Base-by-base conservation (phyloP, 345 rosid species). In the Salix brachista region DNA sequence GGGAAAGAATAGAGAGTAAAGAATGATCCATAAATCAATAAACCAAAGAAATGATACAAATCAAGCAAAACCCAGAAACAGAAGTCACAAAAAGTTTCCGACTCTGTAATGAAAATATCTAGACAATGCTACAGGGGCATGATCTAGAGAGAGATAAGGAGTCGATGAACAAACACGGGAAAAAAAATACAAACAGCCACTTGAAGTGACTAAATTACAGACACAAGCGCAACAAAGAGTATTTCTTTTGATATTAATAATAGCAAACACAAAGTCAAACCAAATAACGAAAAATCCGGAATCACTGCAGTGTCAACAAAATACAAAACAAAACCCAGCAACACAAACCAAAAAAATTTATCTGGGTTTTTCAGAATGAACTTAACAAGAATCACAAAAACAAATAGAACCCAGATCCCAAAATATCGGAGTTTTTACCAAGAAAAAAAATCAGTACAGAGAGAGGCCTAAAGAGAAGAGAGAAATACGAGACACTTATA, bases 21-120 rank as follows among this genome's bases (percentile, higher is more conserved):
- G 65, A 70, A 56, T 52, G 80, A 58, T 74, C 91, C 92, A 89
- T 90, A 36, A 72, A 72, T 56, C 61, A 41, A 74, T 54, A 23
- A 66, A 36, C 10, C 70, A 78, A 70, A 82, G n/a, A 73, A 46
- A 19, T 1, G 21, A 23, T 34, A 23, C 19, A 17, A 71, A 80
- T 19, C 30, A 48, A 72, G 28, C 44, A 73, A 78, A 78, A 71
- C 83, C 87, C 78, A 73, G 86, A 74, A 44, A 76, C 78, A 69
- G 60, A 75, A 81, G 69, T 69, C 65, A 69, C 72, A 30, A 66
- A 78, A 60, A 5, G 26, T 77, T 77, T 30, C 62, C 41, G 19
- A 60, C 61, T 69, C 44, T 39, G 36, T 54, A 75, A 54, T 52
- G 21, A 66, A 64, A 42, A 14, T 50, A 65, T 46, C 34, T 46